phyloP scores from a whole-genome alignment of 2,329 filamentous ascomycete species.

The Ploettnerulaceae sp. region DNA sequence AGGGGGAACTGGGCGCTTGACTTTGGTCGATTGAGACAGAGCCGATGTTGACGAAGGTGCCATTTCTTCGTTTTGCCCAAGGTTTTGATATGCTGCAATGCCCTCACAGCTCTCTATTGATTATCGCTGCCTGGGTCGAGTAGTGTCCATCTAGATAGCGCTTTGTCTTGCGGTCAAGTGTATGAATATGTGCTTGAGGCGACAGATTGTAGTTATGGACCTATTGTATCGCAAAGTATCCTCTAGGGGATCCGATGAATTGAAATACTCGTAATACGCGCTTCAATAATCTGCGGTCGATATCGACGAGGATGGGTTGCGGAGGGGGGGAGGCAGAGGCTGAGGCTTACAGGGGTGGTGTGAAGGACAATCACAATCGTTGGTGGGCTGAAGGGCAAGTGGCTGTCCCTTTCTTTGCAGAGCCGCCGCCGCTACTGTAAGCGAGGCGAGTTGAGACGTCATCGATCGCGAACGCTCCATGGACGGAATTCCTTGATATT shows the following conservation, averaged over 20 bases:
- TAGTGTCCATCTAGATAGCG: conserved; percentile 18
- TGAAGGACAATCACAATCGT: too few relatives aligned
- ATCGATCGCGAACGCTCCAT: too few relatives aligned
- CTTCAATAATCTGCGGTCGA: conserved; percentile 2
- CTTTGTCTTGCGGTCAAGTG: neutral
- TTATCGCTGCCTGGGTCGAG: conserved; percentile 19
- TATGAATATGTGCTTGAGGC: neutral
- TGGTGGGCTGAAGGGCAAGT: neutral
- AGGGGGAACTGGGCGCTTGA: conserved; percentile 63
- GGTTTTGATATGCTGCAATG: conserved; percentile 9
- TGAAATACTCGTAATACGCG: too few relatives aligned
- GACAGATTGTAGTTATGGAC: neutral
- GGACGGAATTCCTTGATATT: too few relatives aligned
- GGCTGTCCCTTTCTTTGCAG: too few relatives aligned
- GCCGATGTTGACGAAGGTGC: conserved; percentile 29
- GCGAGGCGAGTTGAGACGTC: too few relatives aligned
- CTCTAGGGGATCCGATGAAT: too few relatives aligned
- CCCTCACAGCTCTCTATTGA: conserved; percentile 19
- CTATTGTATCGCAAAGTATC: too few relatives aligned
- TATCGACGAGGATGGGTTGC: neutral
- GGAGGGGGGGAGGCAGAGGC: conserved; percentile 1
- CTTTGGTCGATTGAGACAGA: conserved; percentile 43
- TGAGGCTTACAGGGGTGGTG: conserved; percentile 1
- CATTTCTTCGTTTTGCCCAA: conserved; percentile 20
- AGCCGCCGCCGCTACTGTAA: too few relatives aligned